These are phyloP conservation scores for Nakazawaea siamensis DNA, from an alignment of 805 yeast species.

Conservation along the genomic window DNA sequence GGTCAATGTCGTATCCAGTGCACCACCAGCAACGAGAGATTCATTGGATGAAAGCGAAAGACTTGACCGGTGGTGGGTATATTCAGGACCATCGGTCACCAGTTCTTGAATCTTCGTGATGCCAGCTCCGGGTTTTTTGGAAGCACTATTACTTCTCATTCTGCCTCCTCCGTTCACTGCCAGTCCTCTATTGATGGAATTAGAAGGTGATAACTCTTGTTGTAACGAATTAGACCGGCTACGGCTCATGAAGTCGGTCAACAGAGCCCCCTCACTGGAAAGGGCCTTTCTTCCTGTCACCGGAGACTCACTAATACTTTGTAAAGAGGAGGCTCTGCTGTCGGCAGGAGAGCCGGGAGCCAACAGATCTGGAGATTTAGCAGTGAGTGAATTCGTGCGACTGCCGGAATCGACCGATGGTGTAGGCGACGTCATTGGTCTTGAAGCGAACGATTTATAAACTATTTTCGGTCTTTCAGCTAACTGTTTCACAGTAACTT, in stretches of 20 bases:
- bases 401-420: constrained; percentile 4
- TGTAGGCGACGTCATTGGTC: constrained; percentile 3
- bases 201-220: constrained; percentile 9
- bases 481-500: constrained; percentile 19
- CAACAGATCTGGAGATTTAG: background rate
- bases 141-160: constrained; percentile 17
- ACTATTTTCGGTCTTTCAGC: constrained; percentile 16
- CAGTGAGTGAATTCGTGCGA: constrained; percentile 1
- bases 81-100: no score
- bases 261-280: constrained; percentile 12
- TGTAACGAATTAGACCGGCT: constrained; percentile 21
- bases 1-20: background rate
- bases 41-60: background rate
- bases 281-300: constrained; percentile 3
- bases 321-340: constrained; percentile 17
- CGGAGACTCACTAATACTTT: constrained; percentile 16
- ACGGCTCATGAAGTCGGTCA: constrained; percentile 14
- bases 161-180: constrained; percentile 15
- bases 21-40: background rate
- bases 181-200: constrained; percentile 10
- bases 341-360: constrained; percentile 5
- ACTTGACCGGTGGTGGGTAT: background rate
- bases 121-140: constrained; percentile 15
- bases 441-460: constrained; percentile 13
- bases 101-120: constrained; percentile 15